Conservation (phyloP, 306 rosid species). For the Pyrus bretschneideri region DNA sequence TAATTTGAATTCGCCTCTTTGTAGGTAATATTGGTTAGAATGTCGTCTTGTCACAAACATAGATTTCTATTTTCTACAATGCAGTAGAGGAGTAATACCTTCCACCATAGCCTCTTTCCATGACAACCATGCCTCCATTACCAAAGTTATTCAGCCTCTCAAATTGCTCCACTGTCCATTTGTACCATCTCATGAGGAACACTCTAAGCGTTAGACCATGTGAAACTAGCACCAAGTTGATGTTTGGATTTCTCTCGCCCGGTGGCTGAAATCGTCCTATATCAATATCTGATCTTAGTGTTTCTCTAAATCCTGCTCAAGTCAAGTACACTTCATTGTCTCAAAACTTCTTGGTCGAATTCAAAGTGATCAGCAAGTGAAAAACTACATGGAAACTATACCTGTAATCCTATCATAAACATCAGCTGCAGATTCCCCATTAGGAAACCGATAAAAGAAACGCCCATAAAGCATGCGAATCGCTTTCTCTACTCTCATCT, state of each 20-base stretch:
- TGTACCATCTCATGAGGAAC: constrained; percentile 90
- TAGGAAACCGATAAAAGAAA: constrained; percentile 83
- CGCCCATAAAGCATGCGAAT: constrained; percentile 66
- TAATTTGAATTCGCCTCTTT: background rate
- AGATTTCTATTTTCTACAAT: background rate
- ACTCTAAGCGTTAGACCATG: constrained; percentile 85
- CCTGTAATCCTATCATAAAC: constrained; percentile 94
- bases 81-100: constrained; percentile 32
- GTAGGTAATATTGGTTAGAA: background rate
- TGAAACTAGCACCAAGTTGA: constrained; percentile 73
- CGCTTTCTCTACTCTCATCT: constrained; percentile 53
- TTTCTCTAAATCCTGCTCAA: constrained; percentile 77
- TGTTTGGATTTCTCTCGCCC: constrained; percentile 41
- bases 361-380: background rate
- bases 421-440: constrained; percentile 95
- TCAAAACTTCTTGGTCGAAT: background rate
- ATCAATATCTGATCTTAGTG: constrained; percentile 68
- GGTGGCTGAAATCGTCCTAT: constrained; percentile 80
- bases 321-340: background rate
- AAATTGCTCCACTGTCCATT: constrained; percentile 82
- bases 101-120: constrained; percentile 85
- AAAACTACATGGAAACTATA: background rate
- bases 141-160: constrained; percentile 57
- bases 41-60: background rate
- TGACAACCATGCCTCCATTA: constrained; percentile 60